A percentile compares a stretch with the other conserved stretches of the same genome.
phyloP scores from a whole-genome alignment of 495 filamentous ascomycete species.

The Hypoxylon trugodes region DNA sequence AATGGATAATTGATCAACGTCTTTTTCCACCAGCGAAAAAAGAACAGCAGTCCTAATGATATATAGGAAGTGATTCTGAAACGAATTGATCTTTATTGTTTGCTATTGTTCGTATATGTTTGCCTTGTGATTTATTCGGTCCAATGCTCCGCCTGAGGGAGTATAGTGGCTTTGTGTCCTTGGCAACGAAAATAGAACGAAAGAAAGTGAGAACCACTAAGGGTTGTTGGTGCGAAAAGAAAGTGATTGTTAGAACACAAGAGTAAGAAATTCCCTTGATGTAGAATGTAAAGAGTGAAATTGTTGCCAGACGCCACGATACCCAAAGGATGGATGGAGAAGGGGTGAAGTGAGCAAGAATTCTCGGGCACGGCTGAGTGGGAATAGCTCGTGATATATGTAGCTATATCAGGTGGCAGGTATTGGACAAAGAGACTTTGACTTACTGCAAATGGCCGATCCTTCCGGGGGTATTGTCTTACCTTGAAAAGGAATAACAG shows the following conservation, averaged over 20 bases:
- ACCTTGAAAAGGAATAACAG: slow-evolving; percentile 9
- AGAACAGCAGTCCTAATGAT: background rate
- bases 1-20: slow-evolving; percentile 28
- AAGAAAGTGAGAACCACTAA: slow-evolving; percentile 30
- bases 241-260: slow-evolving; percentile 23
- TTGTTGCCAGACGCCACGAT: slow-evolving; percentile 27
- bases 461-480: slow-evolving; percentile 18
- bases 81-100: slow-evolving; percentile 6
- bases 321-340: slow-evolving; percentile 19
- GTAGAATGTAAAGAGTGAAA: slow-evolving; percentile 28
- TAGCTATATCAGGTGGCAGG: slow-evolving; percentile 1
- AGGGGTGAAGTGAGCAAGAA: background rate
- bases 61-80: slow-evolving; percentile 1
- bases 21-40: slow-evolving; percentile 26
- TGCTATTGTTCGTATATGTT: too few species aligned
- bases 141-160: background rate
- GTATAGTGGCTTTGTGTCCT: slow-evolving; percentile 24
- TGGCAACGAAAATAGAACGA: slow-evolving; percentile 23
- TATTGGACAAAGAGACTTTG: slow-evolving; percentile 24
- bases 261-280: slow-evolving; percentile 8
- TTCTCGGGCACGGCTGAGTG: slow-evolving; percentile 3
- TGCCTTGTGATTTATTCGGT: background rate
- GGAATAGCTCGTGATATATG: slow-evolving; percentile 25
- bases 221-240: slow-evolving; percentile 30
- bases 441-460: slow-evolving; percentile 18